A percentile compares a stretch with the other conserved stretches of the same genome.
These are phyloP conservation scores for Backusella sp. DNA, from an alignment of 192 early-diverging fungal species.

Conservation along the genomic window DNA sequence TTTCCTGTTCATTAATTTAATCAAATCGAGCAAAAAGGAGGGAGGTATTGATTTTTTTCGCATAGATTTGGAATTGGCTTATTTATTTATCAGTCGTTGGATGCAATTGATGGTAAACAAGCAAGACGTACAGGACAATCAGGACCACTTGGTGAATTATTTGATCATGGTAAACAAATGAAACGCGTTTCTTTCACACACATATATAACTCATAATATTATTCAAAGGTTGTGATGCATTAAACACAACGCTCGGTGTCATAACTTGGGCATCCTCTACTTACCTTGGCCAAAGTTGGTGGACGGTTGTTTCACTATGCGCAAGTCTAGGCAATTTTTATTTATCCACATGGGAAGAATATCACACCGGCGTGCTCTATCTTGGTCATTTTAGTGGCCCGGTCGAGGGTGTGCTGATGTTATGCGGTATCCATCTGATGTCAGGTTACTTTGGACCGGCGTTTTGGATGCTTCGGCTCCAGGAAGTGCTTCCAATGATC, in stretches of 20 bases:
- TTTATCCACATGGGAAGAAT: slow-evolving; percentile 92
- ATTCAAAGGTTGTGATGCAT: slow-evolving; percentile 53
- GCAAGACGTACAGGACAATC: slow-evolving; percentile 85
- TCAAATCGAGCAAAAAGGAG: background rate
- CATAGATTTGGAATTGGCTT: slow-evolving; percentile 68
- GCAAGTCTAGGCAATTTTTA: slow-evolving; percentile 67
- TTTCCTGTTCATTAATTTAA: background rate
- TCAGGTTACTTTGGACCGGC: slow-evolving; percentile 50
- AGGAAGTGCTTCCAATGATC: slow-evolving; percentile 12
- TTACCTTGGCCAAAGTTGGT: slow-evolving; percentile 70
- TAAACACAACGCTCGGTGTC: slow-evolving; percentile 59
- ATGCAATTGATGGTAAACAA: slow-evolving; percentile 96
- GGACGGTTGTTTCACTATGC: slow-evolving; percentile 47
- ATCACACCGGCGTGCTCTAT: slow-evolving; percentile 86
- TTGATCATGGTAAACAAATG: slow-evolving; percentile 79
- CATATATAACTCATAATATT: background rate
- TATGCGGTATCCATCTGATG: slow-evolving; percentile 58
- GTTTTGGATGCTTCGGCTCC: slow-evolving; percentile 16
- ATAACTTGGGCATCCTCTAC: slow-evolving; percentile 61
- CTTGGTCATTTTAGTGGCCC: slow-evolving; percentile 84
- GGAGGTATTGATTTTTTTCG: background rate
- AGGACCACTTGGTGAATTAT: slow-evolving; percentile 93
- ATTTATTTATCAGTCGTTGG: slow-evolving; percentile 87
- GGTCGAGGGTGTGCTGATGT: slow-evolving; percentile 82
- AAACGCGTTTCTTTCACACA: background rate